Base-by-base conservation (phyloP, 768 basidiomycete genomes). In the Daedaleopsis sinensis region DNA sequence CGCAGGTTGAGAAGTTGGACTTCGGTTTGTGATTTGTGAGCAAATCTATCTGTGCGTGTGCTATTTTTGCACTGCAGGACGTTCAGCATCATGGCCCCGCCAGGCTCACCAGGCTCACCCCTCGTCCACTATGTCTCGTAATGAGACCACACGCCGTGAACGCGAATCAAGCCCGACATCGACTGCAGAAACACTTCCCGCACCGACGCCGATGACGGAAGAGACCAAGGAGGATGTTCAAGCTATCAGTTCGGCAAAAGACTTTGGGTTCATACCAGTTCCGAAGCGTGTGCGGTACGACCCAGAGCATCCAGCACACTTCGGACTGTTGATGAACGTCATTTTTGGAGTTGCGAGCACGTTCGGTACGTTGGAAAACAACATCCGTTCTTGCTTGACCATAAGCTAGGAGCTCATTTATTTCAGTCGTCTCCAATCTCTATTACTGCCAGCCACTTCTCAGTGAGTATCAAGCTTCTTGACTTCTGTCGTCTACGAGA, bases 361-460 rank as follows among this genome's bases (percentile, higher is more conserved):
- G 19, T 77, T 83, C 68, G 71, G 78, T 78, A 58, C 68, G 78
- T 53, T 27, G 7, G 32, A 12, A 8, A 35, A 32, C 47, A n/a
- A 27, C 18, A 15, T 36, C 42, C 6, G 1, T 21, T 39, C 23
- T 3, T 35, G 11, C 44, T 46, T 8, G 21, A 46, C 9, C 15
- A 21, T 46, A 36, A 15, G 19, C 8, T 15, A 13, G 21, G 38
- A 12, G 16, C n/a, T 12, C 39, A 42, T 13, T 27, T 12, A n/a
- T 6, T 8, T 7, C 48, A 89, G 88, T 76, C 46, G 86, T 86
- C 15, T 82, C 85, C n/a, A 94, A 94, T 68, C 70, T 94, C 50
- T 94, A 93, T 69, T 94, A 93, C 65, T 90, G 87, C 62, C 90
- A 92, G 75, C 92, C 92, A 0, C 70, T 94, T 66, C 74, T 93